Base-by-base conservation (phyloP, 495 filamentous ascomycete species). In the Paragyromitra xinjiangensis region DNA sequence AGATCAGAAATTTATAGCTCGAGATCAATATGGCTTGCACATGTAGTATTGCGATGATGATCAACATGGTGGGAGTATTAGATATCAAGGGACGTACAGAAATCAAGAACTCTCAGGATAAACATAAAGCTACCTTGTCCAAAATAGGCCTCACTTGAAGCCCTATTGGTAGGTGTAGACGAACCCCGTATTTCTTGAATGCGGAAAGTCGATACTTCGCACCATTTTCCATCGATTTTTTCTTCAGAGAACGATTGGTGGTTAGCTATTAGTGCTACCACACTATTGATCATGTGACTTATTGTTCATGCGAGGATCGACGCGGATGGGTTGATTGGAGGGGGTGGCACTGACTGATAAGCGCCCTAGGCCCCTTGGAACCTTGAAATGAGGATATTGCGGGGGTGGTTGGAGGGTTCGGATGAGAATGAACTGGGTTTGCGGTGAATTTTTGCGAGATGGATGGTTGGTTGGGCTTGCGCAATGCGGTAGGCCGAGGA, bases 221-320 rank as follows among this genome's bases (percentile, higher is more conserved):
- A 9, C 45, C 9, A 65, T 66, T 51, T 51, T 66, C 37, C 16
- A 22, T 22, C 39, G 26, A 19, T 34, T 37, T 14, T 26, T 42
- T 53, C 55, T 9, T 2, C n/a, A 51, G 22, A 37, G n/a, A 16
- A 44, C 44, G 51, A 62, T 40, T 40, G 29, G 69, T 56, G n/a
- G 34, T 37, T 48, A 50, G 29, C 34, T 40, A 50, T 29, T 22
- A 4, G 53, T 69, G n/a, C 26, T 16, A 71, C 66, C 73, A 63
- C 73, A 75, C 19, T 11, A 19, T 34, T 34, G 58, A 45, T 76
- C 73, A 76, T 76, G 73, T 76, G 73, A 76, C 59, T 73, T 71
- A 8, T 3, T n/a, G 56, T 63, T 76, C 58, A 76, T 76, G 73
- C 73, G 73, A 55, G 67, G 73, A 76, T 76, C 73, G 48, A 64